Conservation (phyloP, 768 basidiomycete genomes). For the Pleurotus sapidus region DNA sequence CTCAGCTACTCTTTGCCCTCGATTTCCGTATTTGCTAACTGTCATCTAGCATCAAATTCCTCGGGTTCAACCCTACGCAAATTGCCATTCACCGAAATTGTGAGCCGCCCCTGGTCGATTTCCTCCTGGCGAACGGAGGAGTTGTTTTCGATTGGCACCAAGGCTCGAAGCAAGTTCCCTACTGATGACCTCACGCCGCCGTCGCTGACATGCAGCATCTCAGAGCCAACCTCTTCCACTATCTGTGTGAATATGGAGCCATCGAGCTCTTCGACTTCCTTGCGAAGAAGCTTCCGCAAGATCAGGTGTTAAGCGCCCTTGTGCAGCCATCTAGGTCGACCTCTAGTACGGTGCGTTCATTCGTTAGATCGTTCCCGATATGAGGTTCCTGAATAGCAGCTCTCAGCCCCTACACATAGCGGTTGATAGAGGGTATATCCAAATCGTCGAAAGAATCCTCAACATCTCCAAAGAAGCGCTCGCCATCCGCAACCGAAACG, state of each 20-base stretch:
- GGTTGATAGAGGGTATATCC: conserved; percentile 30
- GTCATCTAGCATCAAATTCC: conserved; percentile 38
- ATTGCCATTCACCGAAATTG: conserved; percentile 32
- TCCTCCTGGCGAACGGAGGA: conserved; percentile 43
- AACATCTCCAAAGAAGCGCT: conserved; percentile 32
- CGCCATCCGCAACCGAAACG: conserved; percentile 41
- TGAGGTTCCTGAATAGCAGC: neutral
- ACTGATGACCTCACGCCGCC: no score
- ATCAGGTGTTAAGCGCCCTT: conserved; percentile 41
- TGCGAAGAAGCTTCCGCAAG: conserved; percentile 47
- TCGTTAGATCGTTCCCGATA: neutral
- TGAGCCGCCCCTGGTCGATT: conserved; percentile 40
- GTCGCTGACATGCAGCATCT: neutral
- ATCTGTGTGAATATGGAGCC: conserved; percentile 28
- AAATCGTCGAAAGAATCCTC: conserved; percentile 33
- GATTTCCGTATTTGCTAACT: neutral
- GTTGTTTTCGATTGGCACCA: conserved; percentile 41
- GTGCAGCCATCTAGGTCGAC: conserved; percentile 41
- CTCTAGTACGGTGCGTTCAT: conserved; percentile 31
- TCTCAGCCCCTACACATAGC: conserved; percentile 54
- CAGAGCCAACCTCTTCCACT: conserved; percentile 61
- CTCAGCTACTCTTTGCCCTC: conserved; percentile 13
- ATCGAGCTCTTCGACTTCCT: conserved; percentile 37
- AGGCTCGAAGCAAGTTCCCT: conserved; percentile 35
- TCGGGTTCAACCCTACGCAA: conserved; percentile 42